Base-by-base conservation (phyloP, 1,284 basidiomycete species). In the Ustilago trichophora region DNA sequence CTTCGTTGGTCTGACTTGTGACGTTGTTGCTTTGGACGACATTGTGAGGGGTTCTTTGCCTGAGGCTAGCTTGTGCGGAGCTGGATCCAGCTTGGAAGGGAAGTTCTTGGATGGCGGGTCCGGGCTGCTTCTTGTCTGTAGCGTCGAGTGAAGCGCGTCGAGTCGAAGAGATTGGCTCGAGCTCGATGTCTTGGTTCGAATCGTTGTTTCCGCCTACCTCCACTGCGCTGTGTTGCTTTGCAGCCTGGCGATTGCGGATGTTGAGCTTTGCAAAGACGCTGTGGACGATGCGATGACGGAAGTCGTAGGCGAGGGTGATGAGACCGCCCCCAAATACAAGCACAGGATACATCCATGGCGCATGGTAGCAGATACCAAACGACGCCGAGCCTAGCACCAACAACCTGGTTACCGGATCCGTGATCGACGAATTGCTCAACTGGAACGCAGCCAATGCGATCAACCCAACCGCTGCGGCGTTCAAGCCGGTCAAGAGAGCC, bases 381-480 rank as follows among this genome's bases (percentile, higher is more conserved):
- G 83, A 83, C 0, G 84, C 86, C 3, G 82, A 83, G 7, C 83
- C 73, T 26, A 85, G 76, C 8, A 87, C 83, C n/a, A 87, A 57
- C 3, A 84, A 46, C n/a, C 85, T 75, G 4, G 86, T 85, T 13
- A 86, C 37, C 0, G 75, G 66, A 55, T 87, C 86, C 0, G 85
- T 87, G 18, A 85, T 84, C 13, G 85, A 83, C 18, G 84, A 84
- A 9, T 80, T 76, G 3, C 84, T 79, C 13, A 88, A 84, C 72
- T 87, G 85, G 11, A 85, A 83, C 0, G 85, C 87, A 3, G 87
- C 85, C 12, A 87, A 82, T 0, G 85, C 85, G 51, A 88, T 86
- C 19, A 88, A 77, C 0, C 87, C 87, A 3, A 88, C 87, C 0
- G 86, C 85, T 0, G 87, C 83, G 0, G 86, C 85, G 69, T 88